Evolutionary conservation across 345 rosid genomes (phyloP), one percentile per base, ranked within the genome.

Genomic region (Pistacia integerrima): DNA sequence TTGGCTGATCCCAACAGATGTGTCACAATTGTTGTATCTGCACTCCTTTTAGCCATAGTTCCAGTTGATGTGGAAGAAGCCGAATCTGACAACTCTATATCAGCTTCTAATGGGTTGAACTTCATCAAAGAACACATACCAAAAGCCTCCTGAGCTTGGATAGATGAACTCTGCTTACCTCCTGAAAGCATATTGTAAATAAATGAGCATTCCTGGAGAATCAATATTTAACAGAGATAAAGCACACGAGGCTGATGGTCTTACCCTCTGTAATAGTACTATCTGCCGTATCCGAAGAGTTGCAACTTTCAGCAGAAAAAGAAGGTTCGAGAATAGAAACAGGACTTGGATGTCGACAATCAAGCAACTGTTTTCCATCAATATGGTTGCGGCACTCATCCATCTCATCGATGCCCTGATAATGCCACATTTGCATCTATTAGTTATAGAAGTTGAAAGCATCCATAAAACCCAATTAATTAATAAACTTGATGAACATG

Each of bases 241-340:
- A 41, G 17, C 8, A 51, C 20, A 22, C 52, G 48, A 71, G 72
- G 65, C 56, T 41, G 20, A 48, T 54, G 54, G 12, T 51, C 72
- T 81, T 84, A 87, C 93, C 92, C 76, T 87, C 89, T n/a, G 58
- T 67, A 72, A 78, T 74, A 74, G 85, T 56, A 74, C 88, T 79
- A 44, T 89, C 84, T 33, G 69, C 83, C 81, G 93, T 90, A 48
- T 90, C 97, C 8, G 88, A 82, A 46, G 94, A 86, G 73, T 84
- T 81, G 82, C 90, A 83, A 78, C 94, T 90, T 81, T 87, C 97
- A 54, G 85, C 84, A 35, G 91, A 89, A 61, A 87, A 87, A 60
- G 86, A 76, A 16, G 78, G 78, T 60, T 88, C 97, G 58, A 92
- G 93, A 63, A 88, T 84, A 75, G 97, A 92, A 70, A 89, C 85